Percentiles rank a stretch among this genome's conserved stretches.
Evolutionary conservation across 345 rosid species (phyloP).

Genomic region (Syzygium oleosum): DNA sequence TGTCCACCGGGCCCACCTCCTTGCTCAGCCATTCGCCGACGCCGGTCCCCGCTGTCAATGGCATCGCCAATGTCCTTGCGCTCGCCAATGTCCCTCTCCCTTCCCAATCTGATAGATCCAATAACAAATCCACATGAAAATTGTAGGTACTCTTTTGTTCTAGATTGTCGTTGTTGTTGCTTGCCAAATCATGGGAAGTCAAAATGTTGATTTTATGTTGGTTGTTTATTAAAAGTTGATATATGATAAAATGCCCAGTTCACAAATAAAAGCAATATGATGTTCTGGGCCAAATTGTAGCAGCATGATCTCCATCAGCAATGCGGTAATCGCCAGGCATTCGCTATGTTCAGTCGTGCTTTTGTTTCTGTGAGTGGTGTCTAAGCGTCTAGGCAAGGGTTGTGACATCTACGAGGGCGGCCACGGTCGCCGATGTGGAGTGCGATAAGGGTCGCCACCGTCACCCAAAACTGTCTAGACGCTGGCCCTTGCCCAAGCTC

Average conservation of each 20-base stretch:
- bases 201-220: neutral
- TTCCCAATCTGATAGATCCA: neutral
- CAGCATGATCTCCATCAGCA: too few species aligned
- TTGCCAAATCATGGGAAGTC: too few species aligned
- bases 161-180: neutral
- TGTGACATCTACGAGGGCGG: too few species aligned
- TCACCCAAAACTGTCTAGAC: too few species aligned
- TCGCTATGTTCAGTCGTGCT: too few species aligned
- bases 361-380: too few species aligned
- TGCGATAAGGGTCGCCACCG: too few species aligned
- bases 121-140: neutral
- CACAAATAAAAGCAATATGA: neutral
- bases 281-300: neutral
- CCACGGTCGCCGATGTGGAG: too few species aligned
- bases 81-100: neutral
- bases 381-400: too few species aligned
- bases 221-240: neutral
- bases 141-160: neutral
- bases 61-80: neutral
- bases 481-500: too few species aligned
- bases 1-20: neutral
- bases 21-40: neutral
- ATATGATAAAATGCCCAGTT: neutral
- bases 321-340: too few species aligned
- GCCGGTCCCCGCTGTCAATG: rapidly evolving